phyloP scores from a whole-genome alignment of 768 basidiomycete species.

The Boletus barrowsii region DNA sequence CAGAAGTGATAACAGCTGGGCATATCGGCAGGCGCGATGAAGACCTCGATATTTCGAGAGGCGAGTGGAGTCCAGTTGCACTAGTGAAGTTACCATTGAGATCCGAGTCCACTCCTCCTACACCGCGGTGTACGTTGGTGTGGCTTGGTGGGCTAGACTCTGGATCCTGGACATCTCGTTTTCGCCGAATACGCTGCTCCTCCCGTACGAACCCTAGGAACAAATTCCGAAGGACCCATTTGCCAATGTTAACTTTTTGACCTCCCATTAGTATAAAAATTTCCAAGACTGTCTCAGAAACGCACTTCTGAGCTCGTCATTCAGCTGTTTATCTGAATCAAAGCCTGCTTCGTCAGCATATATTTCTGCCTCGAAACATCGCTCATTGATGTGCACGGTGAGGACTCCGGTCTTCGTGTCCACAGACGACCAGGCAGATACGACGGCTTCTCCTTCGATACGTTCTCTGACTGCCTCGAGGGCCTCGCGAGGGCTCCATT shows the following conservation, averaged over 20 bases:
- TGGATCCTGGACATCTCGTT: slow-evolving; percentile 27
- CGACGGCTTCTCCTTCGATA: slow-evolving; percentile 93
- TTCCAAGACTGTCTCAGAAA: slow-evolving; percentile 16
- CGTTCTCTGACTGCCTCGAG: slow-evolving; percentile 84
- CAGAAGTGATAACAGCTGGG: slow-evolving; percentile 54
- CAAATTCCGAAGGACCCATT: slow-evolving; percentile 85
- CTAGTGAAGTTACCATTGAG: slow-evolving; percentile 18
- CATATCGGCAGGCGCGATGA: slow-evolving; percentile 24
- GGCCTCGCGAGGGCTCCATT: slow-evolving; percentile 73
- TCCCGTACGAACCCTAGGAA: slow-evolving; percentile 77
- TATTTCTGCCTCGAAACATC: slow-evolving; percentile 91
- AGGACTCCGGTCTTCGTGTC: slow-evolving; percentile 90
- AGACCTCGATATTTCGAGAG: slow-evolving; percentile 28
- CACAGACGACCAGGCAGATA: slow-evolving; percentile 79
- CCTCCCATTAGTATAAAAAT: slow-evolving; percentile 3
- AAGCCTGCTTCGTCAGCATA: slow-evolving; percentile 91
- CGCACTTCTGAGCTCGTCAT: slow-evolving; percentile 80
- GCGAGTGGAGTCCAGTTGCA: slow-evolving; percentile 26
- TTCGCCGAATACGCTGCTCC: slow-evolving; percentile 48
- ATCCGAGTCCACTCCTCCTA: slow-evolving; percentile 25
- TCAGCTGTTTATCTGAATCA: slow-evolving; percentile 53
- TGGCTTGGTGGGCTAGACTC: slow-evolving; percentile 17
- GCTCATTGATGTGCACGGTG: slow-evolving; percentile 82
- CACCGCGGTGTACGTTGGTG: slow-evolving; percentile 20
- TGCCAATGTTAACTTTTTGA: slow-evolving; percentile 82